Evolutionary conservation across 169 alveolate species (phyloP).

Genomic region (Plasmodium fragile): DNA sequence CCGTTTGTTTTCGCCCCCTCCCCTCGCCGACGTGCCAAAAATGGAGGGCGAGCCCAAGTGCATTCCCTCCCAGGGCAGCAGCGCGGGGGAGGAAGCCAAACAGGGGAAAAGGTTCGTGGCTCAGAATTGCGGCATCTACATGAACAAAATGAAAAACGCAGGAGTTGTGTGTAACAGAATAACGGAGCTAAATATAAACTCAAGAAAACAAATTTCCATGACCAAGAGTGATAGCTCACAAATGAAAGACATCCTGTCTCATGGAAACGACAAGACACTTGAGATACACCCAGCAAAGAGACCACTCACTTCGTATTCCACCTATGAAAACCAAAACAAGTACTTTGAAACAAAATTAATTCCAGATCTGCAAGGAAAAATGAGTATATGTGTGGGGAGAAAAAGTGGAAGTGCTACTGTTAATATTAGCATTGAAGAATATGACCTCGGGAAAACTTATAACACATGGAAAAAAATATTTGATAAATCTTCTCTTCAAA

Average conservation of each 20-base stretch:
- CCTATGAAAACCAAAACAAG: slow-evolving; percentile 68
- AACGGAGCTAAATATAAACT: slow-evolving; percentile 61
- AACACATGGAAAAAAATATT: slow-evolving; percentile 68
- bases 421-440: slow-evolving; percentile 55
- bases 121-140: slow-evolving; percentile 38
- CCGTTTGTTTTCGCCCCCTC: neutral
- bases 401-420: slow-evolving; percentile 77
- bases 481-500: slow-evolving; percentile 46
- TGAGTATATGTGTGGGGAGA: slow-evolving; percentile 76
- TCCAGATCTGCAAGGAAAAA: slow-evolving; percentile 70
- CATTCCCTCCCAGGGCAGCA: neutral
- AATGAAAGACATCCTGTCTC: slow-evolving; percentile 53
- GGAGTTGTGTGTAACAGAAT: slow-evolving; percentile 74
- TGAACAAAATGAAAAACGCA: slow-evolving; percentile 42
- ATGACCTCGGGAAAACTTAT: slow-evolving; percentile 68
- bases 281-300: slow-evolving; percentile 37
- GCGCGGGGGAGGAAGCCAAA: slow-evolving; percentile 15
- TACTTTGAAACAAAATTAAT: slow-evolving; percentile 67
- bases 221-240: slow-evolving; percentile 64
- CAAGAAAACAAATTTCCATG: slow-evolving; percentile 37
- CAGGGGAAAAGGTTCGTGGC: slow-evolving; percentile 30
- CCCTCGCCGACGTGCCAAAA: neutral
- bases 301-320: slow-evolving; percentile 41
- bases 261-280: slow-evolving; percentile 1
- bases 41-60: neutral